phyloP scores from a whole-genome alignment of 176 grass and related monocot species.

The Aegilops tauschii region DNA sequence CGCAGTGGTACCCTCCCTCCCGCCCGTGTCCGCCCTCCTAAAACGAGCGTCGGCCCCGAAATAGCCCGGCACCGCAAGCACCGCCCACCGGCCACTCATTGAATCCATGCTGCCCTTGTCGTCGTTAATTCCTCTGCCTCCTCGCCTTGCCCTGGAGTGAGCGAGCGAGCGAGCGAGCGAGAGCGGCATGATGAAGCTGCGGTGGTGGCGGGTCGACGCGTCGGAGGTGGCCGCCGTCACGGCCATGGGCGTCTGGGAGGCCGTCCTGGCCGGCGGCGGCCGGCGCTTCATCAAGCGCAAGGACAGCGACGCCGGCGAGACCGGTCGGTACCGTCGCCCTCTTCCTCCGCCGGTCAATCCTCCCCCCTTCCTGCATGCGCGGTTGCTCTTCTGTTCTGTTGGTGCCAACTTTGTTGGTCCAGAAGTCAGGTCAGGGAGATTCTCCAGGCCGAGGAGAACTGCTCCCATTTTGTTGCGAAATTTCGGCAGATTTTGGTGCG shows the following conservation, averaged over 20 bases:
- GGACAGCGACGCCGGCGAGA: conserved; percentile 77
- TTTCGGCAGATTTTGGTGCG: not conserved
- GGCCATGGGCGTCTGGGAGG: conserved; percentile 82
- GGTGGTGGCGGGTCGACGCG: conserved; percentile 57
- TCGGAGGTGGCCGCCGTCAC: conserved; percentile 44
- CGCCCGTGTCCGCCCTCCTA: conserved; percentile 22
- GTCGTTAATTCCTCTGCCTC: not conserved
- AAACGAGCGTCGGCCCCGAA: conserved; percentile 45
- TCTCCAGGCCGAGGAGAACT: too few relatives aligned
- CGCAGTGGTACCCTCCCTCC: conserved; percentile 4
- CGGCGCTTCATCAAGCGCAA: conserved; percentile 82
- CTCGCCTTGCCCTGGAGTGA: not conserved
- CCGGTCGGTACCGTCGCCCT: conserved; percentile 26
- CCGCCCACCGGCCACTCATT: conserved; percentile 15
- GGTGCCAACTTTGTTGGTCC: not conserved
- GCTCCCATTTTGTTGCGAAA: not conserved
- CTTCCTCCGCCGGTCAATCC: not conserved
- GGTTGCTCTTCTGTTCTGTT: conserved; percentile 11
- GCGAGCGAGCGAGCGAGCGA: not conserved
- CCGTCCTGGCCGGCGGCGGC: conserved; percentile 68
- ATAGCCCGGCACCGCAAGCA: conserved; percentile 40
- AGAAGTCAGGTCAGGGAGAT: too few relatives aligned
- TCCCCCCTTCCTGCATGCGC: not conserved
- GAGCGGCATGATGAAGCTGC: conserved; percentile 42
- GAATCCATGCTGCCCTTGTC: not conserved